Evolutionary conservation across 2,329 filamentous ascomycete species (phyloP), one percentile per base, ranked within the genome.

Genomic region (Penicillium decumbens): DNA sequence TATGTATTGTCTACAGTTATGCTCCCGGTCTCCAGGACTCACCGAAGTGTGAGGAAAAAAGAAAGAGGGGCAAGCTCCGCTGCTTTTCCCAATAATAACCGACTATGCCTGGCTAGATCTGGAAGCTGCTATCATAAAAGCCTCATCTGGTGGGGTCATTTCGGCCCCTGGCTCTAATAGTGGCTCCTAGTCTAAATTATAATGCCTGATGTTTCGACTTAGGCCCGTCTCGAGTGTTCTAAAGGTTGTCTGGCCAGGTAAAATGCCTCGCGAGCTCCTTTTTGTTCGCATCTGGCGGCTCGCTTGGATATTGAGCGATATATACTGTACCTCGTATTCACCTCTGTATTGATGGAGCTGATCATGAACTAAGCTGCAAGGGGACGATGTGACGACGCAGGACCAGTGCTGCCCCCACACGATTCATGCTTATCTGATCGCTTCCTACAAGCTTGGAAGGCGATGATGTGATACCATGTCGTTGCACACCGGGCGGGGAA

Each of bases 1-100:
- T 20, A 9, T 1, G 18, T 4, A 5, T 10, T 12, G 9, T 12
- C 9, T 10, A 37, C 15, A 10, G 10, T 28, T 20, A 18, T 10
- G 6, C 30, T n/a, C 39, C 30, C 25, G 54, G 48, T 54, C 49
- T 54, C 56, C 56, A n/a, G n/a, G n/a, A n/a, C 49, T 54, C 57
- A 60, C 49, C 47, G 47, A 51, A 57, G 8, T 52, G 45, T 44
- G 48, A 41, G 9, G 3, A 3, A 1, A 8, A 35, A 35, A 18
- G 3, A 35, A 20, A 4, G 50, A 53, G 49, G 25, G 47, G 47
- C 33, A 37, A 37, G 33, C 33, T 37, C 33, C 18, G 18, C 33
- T 15, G 3, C 32, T 8, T 8, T 35, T 41, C 20, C 29, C 38
- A 33, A 41, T 51, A 45, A 55, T 50, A 50, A 50, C 47, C 38